phyloP scores from a whole-genome alignment of 2,329 filamentous ascomycete species.

The Curvularia sp. region DNA sequence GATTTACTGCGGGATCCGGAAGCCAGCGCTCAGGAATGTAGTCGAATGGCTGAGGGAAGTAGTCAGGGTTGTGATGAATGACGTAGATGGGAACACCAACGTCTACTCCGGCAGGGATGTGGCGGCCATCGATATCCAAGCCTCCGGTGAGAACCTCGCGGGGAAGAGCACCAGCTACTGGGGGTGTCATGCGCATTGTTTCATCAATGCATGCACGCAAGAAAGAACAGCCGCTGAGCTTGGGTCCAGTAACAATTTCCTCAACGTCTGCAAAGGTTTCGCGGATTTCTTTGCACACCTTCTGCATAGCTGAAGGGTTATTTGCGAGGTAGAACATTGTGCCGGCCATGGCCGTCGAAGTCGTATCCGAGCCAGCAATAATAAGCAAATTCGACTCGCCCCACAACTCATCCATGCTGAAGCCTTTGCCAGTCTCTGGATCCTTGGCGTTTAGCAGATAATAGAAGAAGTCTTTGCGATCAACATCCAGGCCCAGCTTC shows the following conservation, averaged over 20 bases:
- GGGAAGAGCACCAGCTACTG: constrained; percentile 50
- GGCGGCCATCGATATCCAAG: constrained; percentile 47
- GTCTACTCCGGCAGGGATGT: constrained; percentile 47
- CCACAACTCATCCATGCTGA: constrained; percentile 57
- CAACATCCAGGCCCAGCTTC: constrained; percentile 51
- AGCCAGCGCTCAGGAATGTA: constrained; percentile 52
- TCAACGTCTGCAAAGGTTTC: constrained; percentile 46
- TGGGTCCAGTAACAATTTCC: constrained; percentile 49
- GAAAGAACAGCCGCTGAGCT: constrained; percentile 44
- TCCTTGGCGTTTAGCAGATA: constrained; percentile 58
- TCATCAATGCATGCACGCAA: constrained; percentile 53
- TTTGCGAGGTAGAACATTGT: constrained; percentile 56
- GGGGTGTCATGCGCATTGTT: constrained; percentile 52
- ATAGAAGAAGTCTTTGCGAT: constrained; percentile 58
- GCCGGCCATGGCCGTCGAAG: constrained; percentile 53
- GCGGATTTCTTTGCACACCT: constrained; percentile 46
- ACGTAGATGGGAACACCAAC: constrained; percentile 50
- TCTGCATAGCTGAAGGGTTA: constrained; percentile 46
- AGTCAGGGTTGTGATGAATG: constrained; percentile 51
- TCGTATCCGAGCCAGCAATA: constrained; percentile 58
- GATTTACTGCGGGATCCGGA: constrained; percentile 39
- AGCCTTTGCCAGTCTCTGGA: constrained; percentile 54
- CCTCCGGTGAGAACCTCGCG: constrained; percentile 51
- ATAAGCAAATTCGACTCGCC: constrained; percentile 60
- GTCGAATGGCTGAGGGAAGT: constrained; percentile 50